Conservation (phyloP, 129 eudicot genomes). For the Apium graveolens region DNA sequence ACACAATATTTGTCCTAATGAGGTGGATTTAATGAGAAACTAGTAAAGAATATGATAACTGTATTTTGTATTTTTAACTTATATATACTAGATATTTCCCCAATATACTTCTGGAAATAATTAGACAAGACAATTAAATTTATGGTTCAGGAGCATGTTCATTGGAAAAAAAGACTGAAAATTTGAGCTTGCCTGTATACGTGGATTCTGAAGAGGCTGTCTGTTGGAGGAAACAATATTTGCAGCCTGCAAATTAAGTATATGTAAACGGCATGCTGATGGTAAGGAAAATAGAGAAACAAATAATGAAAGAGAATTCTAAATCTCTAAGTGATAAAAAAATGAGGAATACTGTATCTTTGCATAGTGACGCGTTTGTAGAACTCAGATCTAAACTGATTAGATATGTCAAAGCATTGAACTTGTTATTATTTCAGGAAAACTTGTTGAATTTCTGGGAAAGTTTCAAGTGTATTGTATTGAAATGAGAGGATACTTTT, state of each 20-base stretch:
- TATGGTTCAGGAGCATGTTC: not conserved
- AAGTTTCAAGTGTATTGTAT: not conserved
- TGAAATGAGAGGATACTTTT: not conserved
- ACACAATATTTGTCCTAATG: too few relatives aligned
- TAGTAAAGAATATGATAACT: too few relatives aligned
- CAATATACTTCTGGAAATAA: conserved; percentile 43
- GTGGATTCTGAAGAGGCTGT: conserved; percentile 41
- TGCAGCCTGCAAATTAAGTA: conserved; percentile 32
- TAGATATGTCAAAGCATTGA: not conserved
- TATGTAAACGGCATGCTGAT: not conserved
- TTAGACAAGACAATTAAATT: not conserved
- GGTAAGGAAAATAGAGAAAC: not conserved
- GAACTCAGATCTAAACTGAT: not conserved
- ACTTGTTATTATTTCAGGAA: not conserved
- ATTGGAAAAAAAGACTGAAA: not conserved
- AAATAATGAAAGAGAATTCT: not conserved
- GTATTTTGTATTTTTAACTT: too few relatives aligned
- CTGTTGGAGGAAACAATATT: conserved; percentile 36
- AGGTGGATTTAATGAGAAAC: too few relatives aligned
- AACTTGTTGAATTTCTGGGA: not conserved
- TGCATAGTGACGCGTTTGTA: not conserved
- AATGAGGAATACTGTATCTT: not conserved
- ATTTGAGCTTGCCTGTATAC: conserved; percentile 28
- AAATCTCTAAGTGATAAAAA: not conserved
- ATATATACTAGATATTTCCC: conserved; percentile 58